phyloP scores from a whole-genome alignment of 2,329 filamentous ascomycete genomes.

The Diaporthe sp. region DNA sequence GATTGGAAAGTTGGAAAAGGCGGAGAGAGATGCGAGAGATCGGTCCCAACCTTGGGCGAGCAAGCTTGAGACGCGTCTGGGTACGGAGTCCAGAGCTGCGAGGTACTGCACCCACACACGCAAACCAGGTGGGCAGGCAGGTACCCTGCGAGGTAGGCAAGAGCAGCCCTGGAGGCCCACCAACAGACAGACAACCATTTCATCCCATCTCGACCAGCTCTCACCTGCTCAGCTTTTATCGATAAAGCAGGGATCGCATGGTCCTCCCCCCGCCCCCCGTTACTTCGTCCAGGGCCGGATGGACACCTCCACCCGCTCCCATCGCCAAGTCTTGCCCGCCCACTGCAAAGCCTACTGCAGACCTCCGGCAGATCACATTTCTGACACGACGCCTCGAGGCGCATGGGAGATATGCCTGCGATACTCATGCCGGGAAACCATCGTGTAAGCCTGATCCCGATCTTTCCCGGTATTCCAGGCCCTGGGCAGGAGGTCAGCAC shows the following conservation, averaged over 20 bases:
- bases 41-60: slow-evolving; percentile 28
- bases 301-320: slow-evolving; percentile 16
- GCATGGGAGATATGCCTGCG: not conserved
- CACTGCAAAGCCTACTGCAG: not conserved
- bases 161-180: not conserved
- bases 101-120: slow-evolving; percentile 1
- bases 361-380: not conserved
- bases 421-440: not conserved
- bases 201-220: slow-evolving; percentile 29
- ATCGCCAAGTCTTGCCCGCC: slow-evolving; percentile 13
- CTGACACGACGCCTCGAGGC: not conserved
- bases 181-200: slow-evolving; percentile 13
- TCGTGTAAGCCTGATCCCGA: slow-evolving; percentile 11
- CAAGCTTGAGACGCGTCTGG: slow-evolving; percentile 24
- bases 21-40: slow-evolving; percentile 46
- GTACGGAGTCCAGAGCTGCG: not conserved
- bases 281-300: not conserved
- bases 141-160: slow-evolving; percentile 29
- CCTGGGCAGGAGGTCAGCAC: not conserved
- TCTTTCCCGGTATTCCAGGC: slow-evolving; percentile 14
- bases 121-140: not conserved
- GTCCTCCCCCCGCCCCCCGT: not conserved
- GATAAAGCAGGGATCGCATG: slow-evolving; percentile 34
- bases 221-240: slow-evolving; percentile 18
- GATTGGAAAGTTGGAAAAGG: slow-evolving; percentile 46